Base-by-base conservation (phyloP, 768 basidiomycete genomes). In the Agaricus bisporus region DNA sequence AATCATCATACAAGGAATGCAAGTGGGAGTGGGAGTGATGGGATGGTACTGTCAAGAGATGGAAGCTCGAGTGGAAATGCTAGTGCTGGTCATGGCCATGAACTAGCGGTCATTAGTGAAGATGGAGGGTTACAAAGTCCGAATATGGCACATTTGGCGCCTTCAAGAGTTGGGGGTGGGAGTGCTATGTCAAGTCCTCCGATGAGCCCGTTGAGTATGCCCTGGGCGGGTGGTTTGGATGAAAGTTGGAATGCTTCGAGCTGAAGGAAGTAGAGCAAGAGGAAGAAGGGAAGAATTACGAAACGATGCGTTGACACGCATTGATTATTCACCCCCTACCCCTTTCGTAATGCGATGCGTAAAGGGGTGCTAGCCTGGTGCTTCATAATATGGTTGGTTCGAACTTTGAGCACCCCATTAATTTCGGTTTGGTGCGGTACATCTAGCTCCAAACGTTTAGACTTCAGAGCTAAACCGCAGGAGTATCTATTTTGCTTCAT, bases 171-270 rank as follows among this genome's bases (percentile, higher is more conserved):
- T 36, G 42, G 20, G 15, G 29, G 28, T 43, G 18, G 41, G 36
- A 52, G 41, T 51, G 49, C 18, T 17, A 43, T 51, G 41, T 51
- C 49, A 38, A 41, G 41, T 42, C 28, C 41, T 32, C 60, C 64
- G 43, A 44, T 60, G 36, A 68, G 65, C 44, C 68, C 68, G 22
- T 56, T 63, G 56, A 65, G 66, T 54, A 68, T 69, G 10, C 74
- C 74, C 1, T 76, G 74, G 74, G 73, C 68, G 10, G 68, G 59
- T 25, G 74, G 74, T 8, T 61, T 76, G 46, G 68, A 70, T 54
- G 63, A 65, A 37, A 65, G 67, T 54, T 76, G 74, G 74, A 69
- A 57, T 22, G 64, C 73, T 10, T 59, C 66, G 48, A 54, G 44
- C 15, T 54, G 38, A 47, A 15, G 8, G 32, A 32, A 32, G 32